Percentiles rank a stretch among this genome's conserved stretches.
These are phyloP conservation scores for Colletotrichum sp. DNA, from an alignment of 2,329 filamentous ascomycete genomes.

Conservation along the genomic window DNA sequence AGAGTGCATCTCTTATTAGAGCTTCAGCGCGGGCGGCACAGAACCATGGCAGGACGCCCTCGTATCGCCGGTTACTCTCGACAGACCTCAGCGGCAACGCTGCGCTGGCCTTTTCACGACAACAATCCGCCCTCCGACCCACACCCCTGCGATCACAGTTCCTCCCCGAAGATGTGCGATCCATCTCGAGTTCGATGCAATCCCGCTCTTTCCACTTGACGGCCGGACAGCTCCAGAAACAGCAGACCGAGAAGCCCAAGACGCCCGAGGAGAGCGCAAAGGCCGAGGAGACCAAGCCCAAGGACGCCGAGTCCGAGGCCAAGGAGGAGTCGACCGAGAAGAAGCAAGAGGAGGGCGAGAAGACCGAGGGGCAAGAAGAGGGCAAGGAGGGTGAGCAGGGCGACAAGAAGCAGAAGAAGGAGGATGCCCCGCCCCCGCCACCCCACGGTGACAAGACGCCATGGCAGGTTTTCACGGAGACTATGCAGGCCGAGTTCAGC, in stretches of 20 bases:
- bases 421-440: conserved; percentile 83
- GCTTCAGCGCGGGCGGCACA: conserved; percentile 41
- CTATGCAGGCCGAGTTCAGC: conserved; percentile 92
- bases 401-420: conserved; percentile 63
- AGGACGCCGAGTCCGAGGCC: conserved; percentile 32
- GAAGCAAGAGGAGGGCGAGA: conserved; percentile 47
- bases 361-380: conserved; percentile 48
- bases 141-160: conserved; percentile 52
- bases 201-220: conserved; percentile 45
- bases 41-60: conserved; percentile 50
- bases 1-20: conserved; percentile 43
- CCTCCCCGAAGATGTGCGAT: conserved; percentile 43
- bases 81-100: conserved; percentile 28
- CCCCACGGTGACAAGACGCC: conserved; percentile 98
- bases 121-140: conserved; percentile 32
- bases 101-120: conserved; percentile 29
- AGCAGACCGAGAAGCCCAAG: conserved; percentile 32
- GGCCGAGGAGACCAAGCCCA: conserved; percentile 45
- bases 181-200: conserved; percentile 37
- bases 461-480: conserved; percentile 98
- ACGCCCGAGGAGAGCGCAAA: conserved; percentile 31
- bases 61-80: conserved; percentile 52
- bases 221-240: conserved; percentile 26
- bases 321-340: conserved; percentile 32
- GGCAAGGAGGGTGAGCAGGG: conserved; percentile 35